phyloP scores from a whole-genome alignment of 2,329 filamentous ascomycete species.

The Hypoxylon sp. region DNA sequence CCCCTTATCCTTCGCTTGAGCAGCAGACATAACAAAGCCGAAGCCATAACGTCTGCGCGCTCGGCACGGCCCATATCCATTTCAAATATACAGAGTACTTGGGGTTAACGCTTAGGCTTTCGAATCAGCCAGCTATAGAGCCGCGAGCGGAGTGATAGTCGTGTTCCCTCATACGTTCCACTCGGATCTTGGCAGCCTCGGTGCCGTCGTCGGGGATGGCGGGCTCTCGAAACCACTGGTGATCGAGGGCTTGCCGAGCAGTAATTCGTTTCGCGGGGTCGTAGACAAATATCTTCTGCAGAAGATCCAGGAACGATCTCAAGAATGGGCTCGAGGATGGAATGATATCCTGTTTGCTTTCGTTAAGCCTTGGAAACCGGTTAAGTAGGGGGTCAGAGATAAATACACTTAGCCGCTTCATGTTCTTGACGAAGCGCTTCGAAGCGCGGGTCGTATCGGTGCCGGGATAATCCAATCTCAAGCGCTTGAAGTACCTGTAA shows the following conservation, averaged over 20 bases:
- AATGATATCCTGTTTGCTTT: constrained; percentile 66
- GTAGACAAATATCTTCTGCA: constrained; percentile 73
- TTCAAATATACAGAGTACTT: constrained; percentile 39
- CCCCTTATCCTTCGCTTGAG: constrained; percentile 27
- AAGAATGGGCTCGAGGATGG: constrained; percentile 66
- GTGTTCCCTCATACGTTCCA: constrained; percentile 59
- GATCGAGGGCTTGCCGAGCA: constrained; percentile 70
- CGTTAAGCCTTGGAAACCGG: constrained; percentile 31
- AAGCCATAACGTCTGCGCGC: constrained; percentile 38
- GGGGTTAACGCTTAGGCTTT: constrained; percentile 31
- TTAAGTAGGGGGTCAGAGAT: background rate
- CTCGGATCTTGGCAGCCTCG: constrained; percentile 70
- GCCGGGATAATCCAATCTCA: constrained; percentile 70
- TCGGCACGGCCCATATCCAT: constrained; percentile 29
- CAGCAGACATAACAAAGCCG: constrained; percentile 30
- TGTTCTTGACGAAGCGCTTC: constrained; percentile 73
- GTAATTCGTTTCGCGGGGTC: constrained; percentile 71
- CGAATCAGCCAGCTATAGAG: constrained; percentile 33
- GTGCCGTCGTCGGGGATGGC: constrained; percentile 71
- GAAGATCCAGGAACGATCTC: constrained; percentile 68
- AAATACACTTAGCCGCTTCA: constrained; percentile 71
- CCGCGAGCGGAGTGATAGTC: constrained; percentile 44
- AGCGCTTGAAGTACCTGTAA: constrained; percentile 70
- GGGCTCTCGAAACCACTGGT: constrained; percentile 73
- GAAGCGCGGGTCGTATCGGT: constrained; percentile 70